Evolutionary conservation across 2,329 filamentous ascomycete species (phyloP), one percentile per base, ranked within the genome.

Genomic region (Cordyceps cicadae): DNA sequence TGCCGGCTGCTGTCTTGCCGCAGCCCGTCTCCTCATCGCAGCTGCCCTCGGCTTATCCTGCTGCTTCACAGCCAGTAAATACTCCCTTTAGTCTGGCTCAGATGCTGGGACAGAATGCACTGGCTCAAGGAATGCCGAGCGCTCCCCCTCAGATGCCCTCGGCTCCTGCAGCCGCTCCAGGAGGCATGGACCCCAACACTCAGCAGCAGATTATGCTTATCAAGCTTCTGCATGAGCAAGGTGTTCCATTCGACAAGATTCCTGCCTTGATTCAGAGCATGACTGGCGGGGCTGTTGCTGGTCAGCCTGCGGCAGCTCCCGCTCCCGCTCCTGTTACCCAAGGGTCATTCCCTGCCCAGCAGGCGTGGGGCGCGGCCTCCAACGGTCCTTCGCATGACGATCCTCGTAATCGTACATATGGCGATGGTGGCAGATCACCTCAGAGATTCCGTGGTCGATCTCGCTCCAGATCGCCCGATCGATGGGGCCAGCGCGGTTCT

Each of bases 401-500:
- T 61, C 72, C 78, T 72, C 83, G 82, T 78, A 85, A 87, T 67
- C 78, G 75, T 63, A 76, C 77, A 62, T 84, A 78, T 66, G 79
- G 80, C 64, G 81, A 86, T 62, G 78, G 78, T 68, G 75, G 80
- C 71, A 83, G 86, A 70, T 90, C 88, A 39, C 87, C 86, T 19
- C 78, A 79, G 63, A 77, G 80, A 70, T 79, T 79, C 67, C 78
- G 78, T 51, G 62, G 82, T 67, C 85, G 89, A 62, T 91, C 88
- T 62, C 84, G 92, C 57, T 93, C 89, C 37, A 85, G 89, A 45
- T 96, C 92, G 65, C 90, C 92, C 55, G 86, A 87, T 62, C 87
- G 86, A 66, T 89, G 88, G 80, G 86, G 86, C 67, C 79, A 82
- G 63, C 85, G 84, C 63, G 81, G 79, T 63, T 86, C 87, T 60